Percentiles rank a stretch among this genome's conserved stretches.
phyloP scores from a whole-genome alignment of 768 basidiomycete genomes.

The Nidularia pulvinata region DNA sequence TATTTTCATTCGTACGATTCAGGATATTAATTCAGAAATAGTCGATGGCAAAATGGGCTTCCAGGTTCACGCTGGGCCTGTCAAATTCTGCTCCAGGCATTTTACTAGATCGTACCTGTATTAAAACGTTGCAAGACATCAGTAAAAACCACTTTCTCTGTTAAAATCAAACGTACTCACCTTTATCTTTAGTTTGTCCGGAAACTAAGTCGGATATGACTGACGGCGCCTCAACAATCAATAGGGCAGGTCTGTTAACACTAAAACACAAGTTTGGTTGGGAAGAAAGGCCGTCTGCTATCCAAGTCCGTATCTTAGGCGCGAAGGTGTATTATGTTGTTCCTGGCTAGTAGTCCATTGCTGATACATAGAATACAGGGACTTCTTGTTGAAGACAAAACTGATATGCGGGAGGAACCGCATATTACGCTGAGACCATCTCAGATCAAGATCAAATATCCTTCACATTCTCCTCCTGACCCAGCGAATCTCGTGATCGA shows the following conservation, averaged over 20 bases:
- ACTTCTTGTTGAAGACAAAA: constrained; percentile 33
- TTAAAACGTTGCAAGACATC: constrained; percentile 43
- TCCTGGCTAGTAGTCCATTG: no score
- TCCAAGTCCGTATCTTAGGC: constrained; percentile 50
- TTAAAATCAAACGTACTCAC: no score
- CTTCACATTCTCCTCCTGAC: constrained; percentile 20
- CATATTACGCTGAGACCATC: constrained; percentile 34
- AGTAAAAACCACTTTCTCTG: constrained; percentile 12
- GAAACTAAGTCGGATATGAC: constrained; percentile 42
- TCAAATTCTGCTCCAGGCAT: constrained; percentile 67
- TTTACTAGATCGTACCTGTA: constrained; percentile 28
- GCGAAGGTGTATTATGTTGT: constrained; percentile 31
- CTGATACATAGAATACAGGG: constrained; percentile 21
- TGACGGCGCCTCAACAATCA: constrained; percentile 52
- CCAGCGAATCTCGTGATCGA: constrained; percentile 49
- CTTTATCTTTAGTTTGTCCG: constrained; percentile 11
- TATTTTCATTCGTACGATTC: neutral
- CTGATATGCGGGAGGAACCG: constrained; percentile 14
- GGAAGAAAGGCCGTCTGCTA: constrained; percentile 38
- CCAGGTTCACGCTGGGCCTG: constrained; percentile 60
- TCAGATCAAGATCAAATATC: constrained; percentile 46
- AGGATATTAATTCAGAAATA: constrained; percentile 13
- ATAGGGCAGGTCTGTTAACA: constrained; percentile 28
- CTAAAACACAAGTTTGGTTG: constrained; percentile 31
- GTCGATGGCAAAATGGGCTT: constrained; percentile 65